These are phyloP conservation scores for Kwoniella sp. DNA, from an alignment of 768 basidiomycete species.

Conservation along the genomic window DNA sequence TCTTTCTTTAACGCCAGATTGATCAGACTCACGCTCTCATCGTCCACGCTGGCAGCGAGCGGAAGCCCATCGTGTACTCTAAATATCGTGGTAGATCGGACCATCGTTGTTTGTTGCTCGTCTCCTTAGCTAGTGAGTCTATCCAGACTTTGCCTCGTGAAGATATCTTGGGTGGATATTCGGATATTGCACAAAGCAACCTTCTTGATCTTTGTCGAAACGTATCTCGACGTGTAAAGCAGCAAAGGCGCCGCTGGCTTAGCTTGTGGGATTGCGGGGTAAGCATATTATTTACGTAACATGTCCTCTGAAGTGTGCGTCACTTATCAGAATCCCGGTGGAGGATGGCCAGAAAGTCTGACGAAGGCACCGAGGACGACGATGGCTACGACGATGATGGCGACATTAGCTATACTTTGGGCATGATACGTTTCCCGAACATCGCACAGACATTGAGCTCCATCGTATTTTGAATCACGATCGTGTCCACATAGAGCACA, in stretches of 20 bases:
- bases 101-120: constrained; percentile 33
- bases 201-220: no score
- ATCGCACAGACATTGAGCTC: no score
- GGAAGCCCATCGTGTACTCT: constrained; percentile 63
- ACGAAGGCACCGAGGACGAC: no score
- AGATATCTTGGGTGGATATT: no score
- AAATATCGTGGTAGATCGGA: constrained; percentile 55
- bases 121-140: background rate
- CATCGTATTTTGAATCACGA: no score
- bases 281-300: background rate
- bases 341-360: background rate
- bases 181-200: no score
- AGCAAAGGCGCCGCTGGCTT: background rate
- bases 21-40: constrained; percentile 73
- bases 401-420: background rate
- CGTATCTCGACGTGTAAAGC: background rate
- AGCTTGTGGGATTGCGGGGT: background rate
- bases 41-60: constrained; percentile 92
- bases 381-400: background rate
- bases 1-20: constrained; percentile 14
- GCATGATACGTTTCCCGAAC: no score
- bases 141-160: no score
- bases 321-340: background rate
- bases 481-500: no score
- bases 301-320: background rate